Evolutionary conservation across 1,139 yeast genomes (phyloP), one percentile per base, ranked within the genome.

Genomic region (Geotrichum fermentans): DNA sequence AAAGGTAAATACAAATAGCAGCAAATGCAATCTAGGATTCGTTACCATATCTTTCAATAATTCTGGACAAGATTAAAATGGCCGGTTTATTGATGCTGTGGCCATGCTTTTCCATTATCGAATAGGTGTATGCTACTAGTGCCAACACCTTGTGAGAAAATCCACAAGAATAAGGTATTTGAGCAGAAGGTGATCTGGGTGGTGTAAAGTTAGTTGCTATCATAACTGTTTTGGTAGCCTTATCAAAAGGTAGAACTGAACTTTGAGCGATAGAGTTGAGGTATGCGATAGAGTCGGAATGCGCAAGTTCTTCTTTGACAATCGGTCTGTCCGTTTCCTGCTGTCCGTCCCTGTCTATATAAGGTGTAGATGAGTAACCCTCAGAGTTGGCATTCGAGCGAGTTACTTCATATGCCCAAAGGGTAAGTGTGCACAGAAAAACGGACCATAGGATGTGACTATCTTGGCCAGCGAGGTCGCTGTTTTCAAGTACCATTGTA

Each of bases 361-460:
- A 34, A 14, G 18, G 30, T 7, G 14, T 34, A 22, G 18, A 24
- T 10, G 34, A 14, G 35, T 8, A 16, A 7, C 32, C 8, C 5
- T 26, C 14, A 16, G 33, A 29, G 4, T 43, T 24, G 4, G 22
- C 20, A 2, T 24, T 26, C n/a, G 46, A 40, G n/a, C 52, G 50
- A 16, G 51, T 48, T 6, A 51, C 45, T 46, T 61, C 65, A 37
- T 57, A 61, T 2, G 63, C 58, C 63, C 63, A 61, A 6, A 61
- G 53, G 2, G 62, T 58, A 7, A 61, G 48, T 8, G 58, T 52
- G 13, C 62, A 56, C 2, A 59, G 52, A 40, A 58, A 60, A 22
- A 58, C 55, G 24, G 63, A 57, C 65, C 65, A 60, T 4, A 63
- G 61, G 14, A 61, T 51, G 20, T 58, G 56, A 40, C 58, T 63